Evolutionary conservation across 768 basidiomycete genomes (phyloP).

Genomic region (Pisolithus sp.): DNA sequence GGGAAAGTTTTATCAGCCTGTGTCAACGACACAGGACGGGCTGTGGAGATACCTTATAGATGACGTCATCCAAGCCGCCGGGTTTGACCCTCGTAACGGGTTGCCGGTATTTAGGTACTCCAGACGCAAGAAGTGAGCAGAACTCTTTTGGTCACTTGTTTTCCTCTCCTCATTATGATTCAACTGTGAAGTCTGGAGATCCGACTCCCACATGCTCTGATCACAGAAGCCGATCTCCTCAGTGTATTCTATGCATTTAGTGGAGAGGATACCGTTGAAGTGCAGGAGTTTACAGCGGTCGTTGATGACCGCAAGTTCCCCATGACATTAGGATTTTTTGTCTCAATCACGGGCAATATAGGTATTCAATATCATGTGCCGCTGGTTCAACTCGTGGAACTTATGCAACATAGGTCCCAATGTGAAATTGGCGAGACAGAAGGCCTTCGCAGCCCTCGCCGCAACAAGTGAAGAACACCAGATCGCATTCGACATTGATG

Average conservation of each 20-base stretch:
- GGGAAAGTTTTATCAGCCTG: constrained; percentile 2
- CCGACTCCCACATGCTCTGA: constrained; percentile 6
- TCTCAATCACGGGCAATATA: constrained; percentile 7
- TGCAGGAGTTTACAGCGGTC: constrained; percentile 12
- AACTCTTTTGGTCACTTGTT: background rate
- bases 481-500: background rate
- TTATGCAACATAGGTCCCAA: constrained; percentile 2
- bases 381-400: background rate
- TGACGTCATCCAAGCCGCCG: constrained; percentile 1
- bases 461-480: background rate
- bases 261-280: constrained; percentile 1
- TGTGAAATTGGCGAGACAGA: background rate
- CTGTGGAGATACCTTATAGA: constrained; percentile 8
- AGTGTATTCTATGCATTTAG: background rate
- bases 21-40: constrained; percentile 7
- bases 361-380: constrained; percentile 1
- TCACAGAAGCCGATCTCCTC: constrained; percentile 11
- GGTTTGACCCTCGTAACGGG: constrained; percentile 6
- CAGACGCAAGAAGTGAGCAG: constrained; percentile 4
- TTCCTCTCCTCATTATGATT: background rate
- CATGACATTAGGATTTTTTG: constrained; percentile 10
- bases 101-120: constrained; percentile 2
- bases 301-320: constrained; percentile 8
- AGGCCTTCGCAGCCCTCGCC: constrained; percentile 6
- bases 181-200: no score